phyloP scores from a whole-genome alignment of 2,329 filamentous ascomycete species.

The Nemania sp. region DNA sequence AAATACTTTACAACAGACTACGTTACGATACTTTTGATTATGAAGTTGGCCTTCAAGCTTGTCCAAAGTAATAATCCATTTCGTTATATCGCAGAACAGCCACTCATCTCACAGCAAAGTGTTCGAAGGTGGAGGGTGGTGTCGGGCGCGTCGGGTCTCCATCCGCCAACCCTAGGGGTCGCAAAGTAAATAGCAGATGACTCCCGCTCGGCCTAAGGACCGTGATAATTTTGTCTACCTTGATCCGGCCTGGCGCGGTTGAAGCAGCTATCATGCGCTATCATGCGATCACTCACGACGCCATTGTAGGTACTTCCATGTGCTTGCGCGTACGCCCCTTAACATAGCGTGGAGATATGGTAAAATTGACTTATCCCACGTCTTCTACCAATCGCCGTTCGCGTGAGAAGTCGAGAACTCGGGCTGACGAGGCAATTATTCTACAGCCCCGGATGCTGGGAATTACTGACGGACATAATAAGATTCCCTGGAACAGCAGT shows the following conservation, averaged over 20 bases:
- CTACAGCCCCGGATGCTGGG: too few relatives aligned
- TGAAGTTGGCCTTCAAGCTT: too few relatives aligned
- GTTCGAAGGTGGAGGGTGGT: not conserved
- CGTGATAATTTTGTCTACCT: not conserved
- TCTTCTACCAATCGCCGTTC: not conserved
- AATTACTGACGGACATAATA: not conserved
- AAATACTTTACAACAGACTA: too few relatives aligned
- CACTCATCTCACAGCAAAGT: not conserved
- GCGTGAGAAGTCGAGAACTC: not conserved
- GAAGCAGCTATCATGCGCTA: conserved; percentile 5
- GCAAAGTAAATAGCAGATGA: not conserved
- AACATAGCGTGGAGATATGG: not conserved
- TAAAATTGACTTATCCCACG: not conserved
- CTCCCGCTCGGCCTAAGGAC: too few relatives aligned
- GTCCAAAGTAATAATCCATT: not conserved
- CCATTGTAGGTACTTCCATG: too few relatives aligned
- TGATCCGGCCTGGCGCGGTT: not conserved
- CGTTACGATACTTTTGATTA: not conserved
- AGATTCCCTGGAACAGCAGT: not conserved
- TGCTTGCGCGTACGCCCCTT: too few relatives aligned
- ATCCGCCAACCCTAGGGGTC: not conserved
- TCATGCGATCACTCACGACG: not conserved
- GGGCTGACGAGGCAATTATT: not conserved
- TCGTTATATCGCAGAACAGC: not conserved
- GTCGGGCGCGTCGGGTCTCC: not conserved